A percentile compares a stretch with the other conserved stretches of the same genome.
Conservation (phyloP, 2,329 filamentous ascomycete genomes). For the Pestalotiopsis fici region DNA sequence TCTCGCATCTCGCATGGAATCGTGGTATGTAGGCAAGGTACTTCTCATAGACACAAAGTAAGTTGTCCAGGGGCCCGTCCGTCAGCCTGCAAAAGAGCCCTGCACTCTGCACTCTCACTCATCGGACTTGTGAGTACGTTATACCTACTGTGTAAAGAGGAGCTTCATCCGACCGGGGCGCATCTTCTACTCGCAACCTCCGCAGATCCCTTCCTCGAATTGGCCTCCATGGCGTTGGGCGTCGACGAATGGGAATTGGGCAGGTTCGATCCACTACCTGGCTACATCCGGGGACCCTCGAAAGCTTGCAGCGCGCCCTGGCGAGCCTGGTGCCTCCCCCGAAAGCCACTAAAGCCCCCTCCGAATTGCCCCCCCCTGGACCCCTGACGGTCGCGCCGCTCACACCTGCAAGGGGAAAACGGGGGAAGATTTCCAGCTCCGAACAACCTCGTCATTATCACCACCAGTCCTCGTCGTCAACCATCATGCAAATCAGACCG, state of each 20-base stretch:
- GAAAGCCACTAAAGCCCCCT: background rate
- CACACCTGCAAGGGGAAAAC: constrained; percentile 1
- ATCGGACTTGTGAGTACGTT: too few relatives aligned
- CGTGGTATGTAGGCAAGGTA: too few relatives aligned
- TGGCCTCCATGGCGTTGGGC: background rate
- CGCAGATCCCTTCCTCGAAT: constrained; percentile 1
- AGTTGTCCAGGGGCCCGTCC: background rate
- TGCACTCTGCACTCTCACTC: too few relatives aligned
- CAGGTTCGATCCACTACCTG: background rate
- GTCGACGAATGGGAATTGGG: background rate
- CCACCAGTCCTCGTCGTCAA: background rate
- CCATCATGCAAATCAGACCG: background rate
- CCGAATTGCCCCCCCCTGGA: too few relatives aligned
- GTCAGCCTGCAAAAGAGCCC: background rate
- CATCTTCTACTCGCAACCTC: background rate
- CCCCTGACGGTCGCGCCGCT: background rate
- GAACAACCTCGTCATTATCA: background rate
- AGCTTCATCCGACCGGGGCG: background rate
- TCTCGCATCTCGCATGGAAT: too few relatives aligned
- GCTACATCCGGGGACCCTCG: background rate
- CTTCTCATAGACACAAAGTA: background rate
- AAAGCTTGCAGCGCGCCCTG: constrained; percentile 2
- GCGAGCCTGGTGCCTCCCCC: background rate
- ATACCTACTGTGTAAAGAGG: too few relatives aligned
- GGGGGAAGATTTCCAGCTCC: background rate